Conservation (phyloP, 2,329 filamentous ascomycete species). For the Fusarium udum region DNA sequence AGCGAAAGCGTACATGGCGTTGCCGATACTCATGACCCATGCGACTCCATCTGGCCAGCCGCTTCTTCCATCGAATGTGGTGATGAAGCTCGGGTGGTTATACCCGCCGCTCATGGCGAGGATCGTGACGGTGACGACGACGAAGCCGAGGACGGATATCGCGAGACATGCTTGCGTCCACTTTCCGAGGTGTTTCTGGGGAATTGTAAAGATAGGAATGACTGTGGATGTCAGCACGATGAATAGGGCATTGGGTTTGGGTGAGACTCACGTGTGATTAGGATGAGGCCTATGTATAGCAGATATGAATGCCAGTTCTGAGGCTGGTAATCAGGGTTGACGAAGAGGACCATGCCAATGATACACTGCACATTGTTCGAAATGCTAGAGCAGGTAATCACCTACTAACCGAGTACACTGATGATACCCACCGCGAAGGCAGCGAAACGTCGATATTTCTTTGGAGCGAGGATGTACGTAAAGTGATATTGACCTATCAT, state of each 20-base stretch:
- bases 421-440: neutral
- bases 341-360: neutral
- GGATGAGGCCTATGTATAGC: neutral
- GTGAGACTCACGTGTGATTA: neutral
- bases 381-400: neutral
- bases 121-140: neutral
- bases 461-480: neutral
- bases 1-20: neutral
- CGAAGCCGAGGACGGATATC: neutral
- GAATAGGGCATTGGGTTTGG: rapidly evolving
- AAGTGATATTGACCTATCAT: neutral
- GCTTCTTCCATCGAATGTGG: neutral
- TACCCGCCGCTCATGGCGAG: neutral
- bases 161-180: neutral
- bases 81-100: neutral
- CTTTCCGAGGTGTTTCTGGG: neutral
- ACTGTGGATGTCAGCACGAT: neutral
- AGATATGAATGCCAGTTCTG: neutral
- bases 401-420: neutral
- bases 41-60: neutral
- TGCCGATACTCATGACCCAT: neutral
- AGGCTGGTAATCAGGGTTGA: neutral
- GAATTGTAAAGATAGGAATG: neutral
- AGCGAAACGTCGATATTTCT: neutral
- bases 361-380: neutral